Base-by-base conservation (phyloP, 2,329 filamentous ascomycete species). In the Alternaria hordeiaustralica region DNA sequence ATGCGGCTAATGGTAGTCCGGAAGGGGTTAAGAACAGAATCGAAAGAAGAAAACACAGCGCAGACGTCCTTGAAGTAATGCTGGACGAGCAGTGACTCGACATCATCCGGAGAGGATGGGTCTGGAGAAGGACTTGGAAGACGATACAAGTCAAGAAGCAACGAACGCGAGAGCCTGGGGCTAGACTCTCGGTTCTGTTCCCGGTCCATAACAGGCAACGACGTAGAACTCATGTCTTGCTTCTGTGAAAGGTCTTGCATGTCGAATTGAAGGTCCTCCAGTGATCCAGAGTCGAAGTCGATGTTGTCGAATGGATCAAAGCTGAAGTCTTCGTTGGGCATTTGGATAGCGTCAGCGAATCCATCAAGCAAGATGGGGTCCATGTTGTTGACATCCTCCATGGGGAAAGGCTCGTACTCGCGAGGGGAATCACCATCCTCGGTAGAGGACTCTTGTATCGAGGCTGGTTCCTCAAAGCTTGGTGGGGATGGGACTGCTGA, bases 1-100 rank as follows among this genome's bases (percentile, higher is more conserved):
- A 88, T 80, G 21, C 84, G 84, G 5, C 83, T 84, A 12, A 89
- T 86, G 0, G 87, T 86, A 2, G 84, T 86, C 41, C 88, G 81
- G 67, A 89, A 89, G 0, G 87, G 87, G 67, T 90, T 90, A 67
- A 88, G 82, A 12, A 83, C 81, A 20, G 87, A 88, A 74, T 90
- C 88, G 69, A 88, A 90, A 62, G 86, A 88, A n/a, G 88, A 90
- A 73, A 88, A 89, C 10, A 89, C 77, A 4, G 83, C 84, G 53
- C 87, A 88, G 4, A 89, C 87, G 63, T 89, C 86, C 68, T 86
- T 86, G 78, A 90, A 90, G 68, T 89, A 90, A 68, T 89, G 88
- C 51, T 89, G 87, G 10, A 89, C 85, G 15, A 90, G 79, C 49
- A 86, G 83, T 50, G 86, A 87, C 4, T 86, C 84, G 18, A 84